Evolutionary conservation across 2,329 filamentous ascomycete species (phyloP), one percentile per base, ranked within the genome.

Genomic region (Exophiala phaeomuriformis): DNA sequence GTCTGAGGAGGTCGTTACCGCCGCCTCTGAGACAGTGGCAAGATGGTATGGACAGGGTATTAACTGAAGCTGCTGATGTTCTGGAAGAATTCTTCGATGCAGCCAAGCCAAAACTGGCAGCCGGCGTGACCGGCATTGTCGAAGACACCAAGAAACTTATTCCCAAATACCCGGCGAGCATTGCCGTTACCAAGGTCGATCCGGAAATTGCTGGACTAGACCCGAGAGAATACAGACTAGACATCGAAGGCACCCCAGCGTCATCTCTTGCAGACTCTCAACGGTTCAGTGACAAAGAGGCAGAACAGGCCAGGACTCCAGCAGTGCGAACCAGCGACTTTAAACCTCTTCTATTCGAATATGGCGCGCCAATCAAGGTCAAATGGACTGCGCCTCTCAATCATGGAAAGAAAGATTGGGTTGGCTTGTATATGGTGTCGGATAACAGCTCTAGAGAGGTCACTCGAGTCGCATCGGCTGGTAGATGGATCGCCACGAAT

Each of bases 391-490:
- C 91, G 0, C 91, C 93, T 0, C 77, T 83, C 36, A 88, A 90
- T 60, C 93, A 97, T 71, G 85, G 84, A 72, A 90, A 86, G 67
- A 86, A 85, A 64, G 93, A 98, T 69, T 98, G 93, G 93, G 84
- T 98, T 49, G 91, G 91, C 3, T 77, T 98, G 4, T 98, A 97
- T 74, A 90, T 90, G 81, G 89, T 98, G 2, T 90, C 89, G 2
- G 91, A 97, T 70, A 98, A 96, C 66, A 81, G 83, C 4, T 93
- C 88, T 5, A 82, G 91, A 39, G 88, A 95, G 37, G 75, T 85
- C 9, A 95, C 93, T 1, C 84, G 88, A 49, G 82, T 96, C 6
- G 82, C 88, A 3, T 94, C 89, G 1, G 82, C 91, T 51, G 90
- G 91, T 36, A 83, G 93, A 53, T 98, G 93, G 93, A 77, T 89